Percentiles rank a stretch among this genome's conserved stretches.
Conservation (phyloP, 805 yeast species). For the Saturnispora serradocipensis region DNA sequence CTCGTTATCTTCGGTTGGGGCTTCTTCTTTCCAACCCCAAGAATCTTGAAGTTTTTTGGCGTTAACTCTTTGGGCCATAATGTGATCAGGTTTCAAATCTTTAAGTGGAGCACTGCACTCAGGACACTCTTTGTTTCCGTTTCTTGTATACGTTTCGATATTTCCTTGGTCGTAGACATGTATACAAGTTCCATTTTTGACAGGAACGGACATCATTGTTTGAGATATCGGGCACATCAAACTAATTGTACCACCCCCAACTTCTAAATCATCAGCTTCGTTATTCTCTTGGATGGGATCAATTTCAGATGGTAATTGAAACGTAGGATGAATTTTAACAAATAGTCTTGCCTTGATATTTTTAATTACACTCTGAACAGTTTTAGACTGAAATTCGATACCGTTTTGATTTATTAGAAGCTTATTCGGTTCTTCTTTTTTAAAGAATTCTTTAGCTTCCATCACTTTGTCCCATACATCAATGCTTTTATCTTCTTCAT, state of each 20-base stretch:
- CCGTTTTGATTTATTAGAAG: slow-evolving; percentile 3
- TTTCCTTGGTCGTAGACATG: slow-evolving; percentile 53
- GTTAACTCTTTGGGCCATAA: slow-evolving; percentile 13
- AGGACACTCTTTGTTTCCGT: slow-evolving; percentile 40
- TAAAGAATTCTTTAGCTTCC: neutral
- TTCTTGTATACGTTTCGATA: slow-evolving; percentile 29
- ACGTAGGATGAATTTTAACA: slow-evolving; percentile 49
- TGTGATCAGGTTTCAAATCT: slow-evolving; percentile 8
- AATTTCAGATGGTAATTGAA: slow-evolving; percentile 42
- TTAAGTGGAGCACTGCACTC: slow-evolving; percentile 32
- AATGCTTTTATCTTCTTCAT: neutral
- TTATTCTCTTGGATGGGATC: slow-evolving; percentile 23
- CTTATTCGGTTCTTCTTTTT: neutral
- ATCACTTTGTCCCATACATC: neutral
- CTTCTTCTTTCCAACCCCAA: slow-evolving; percentile 7
- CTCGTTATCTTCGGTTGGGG: neutral
- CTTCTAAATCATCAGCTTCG: slow-evolving; percentile 46
- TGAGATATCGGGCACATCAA: slow-evolving; percentile 60
- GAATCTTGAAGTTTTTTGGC: slow-evolving; percentile 5
- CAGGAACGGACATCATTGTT: slow-evolving; percentile 43
- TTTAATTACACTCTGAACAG: neutral
- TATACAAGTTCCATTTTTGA: slow-evolving; percentile 44
- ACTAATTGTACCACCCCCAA: slow-evolving; percentile 65
- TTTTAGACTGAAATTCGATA: slow-evolving; percentile 4
- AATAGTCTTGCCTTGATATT: slow-evolving; percentile 21